Evolutionary conservation across 2,329 filamentous ascomycete genomes (phyloP), one percentile per base, ranked within the genome.

Genomic region (Diaporthe batatas): DNA sequence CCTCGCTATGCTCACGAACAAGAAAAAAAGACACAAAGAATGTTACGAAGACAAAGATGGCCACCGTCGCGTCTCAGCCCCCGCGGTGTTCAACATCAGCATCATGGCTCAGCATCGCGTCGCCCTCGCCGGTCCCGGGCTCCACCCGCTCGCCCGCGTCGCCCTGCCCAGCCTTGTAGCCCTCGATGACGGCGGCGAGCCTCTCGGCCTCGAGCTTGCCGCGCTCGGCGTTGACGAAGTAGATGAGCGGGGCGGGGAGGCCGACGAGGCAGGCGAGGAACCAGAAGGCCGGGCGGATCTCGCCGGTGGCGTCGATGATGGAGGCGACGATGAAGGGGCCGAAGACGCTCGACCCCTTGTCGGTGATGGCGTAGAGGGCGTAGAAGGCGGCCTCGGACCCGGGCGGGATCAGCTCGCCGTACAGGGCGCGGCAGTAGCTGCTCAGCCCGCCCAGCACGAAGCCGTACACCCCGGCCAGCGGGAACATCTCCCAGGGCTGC

Each of bases 361-460:
- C 96, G 1, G 96, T 98, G 75, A 98, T 98, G 47, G 96, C 96
- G 80, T 98, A 99, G 1, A 99, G 86, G 0, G 96, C 95, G 80
- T 97, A 99, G 80, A 99, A 99, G 0, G 96, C 95, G 0, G 96
- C 95, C 83, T 99, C 96, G 39, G 93, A 97, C 5, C 96, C 96
- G 0, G 94, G 94, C 1, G 96, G 96, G 71, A 99, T 97, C 72
- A 99, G 87, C 81, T 98, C 95, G 51, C 95, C 95, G 80, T 94
- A 99, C 6, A 99, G 87, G 74, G 94, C 95, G 54, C 96, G 92
- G 80, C 96, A 98, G 82, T 98, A 98, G 32, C 93, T 93, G 72
- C 93, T 94, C 53, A 99, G 84, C 0, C 96, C 96, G n/a, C 96
- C 96, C 39, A 98, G 90, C 2, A 98, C 95, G 65, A 99, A 90